Evolutionary conservation across 768 basidiomycete genomes (phyloP).

Genomic region (Tricholoma furcatifolium): DNA sequence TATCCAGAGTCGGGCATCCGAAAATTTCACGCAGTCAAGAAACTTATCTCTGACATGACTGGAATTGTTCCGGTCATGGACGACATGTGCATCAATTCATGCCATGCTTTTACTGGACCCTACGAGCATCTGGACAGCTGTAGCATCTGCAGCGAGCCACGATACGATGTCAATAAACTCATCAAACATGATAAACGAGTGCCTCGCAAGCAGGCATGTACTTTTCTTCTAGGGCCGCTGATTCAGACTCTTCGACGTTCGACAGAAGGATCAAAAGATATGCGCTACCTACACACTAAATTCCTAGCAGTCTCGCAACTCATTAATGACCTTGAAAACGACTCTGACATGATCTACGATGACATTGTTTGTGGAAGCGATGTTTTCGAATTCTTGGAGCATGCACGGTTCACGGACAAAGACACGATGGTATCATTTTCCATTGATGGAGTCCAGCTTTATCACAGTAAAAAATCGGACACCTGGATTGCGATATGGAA

Average conservation of each 20-base stretch:
- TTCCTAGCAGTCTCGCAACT: conserved; percentile 8
- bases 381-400: conserved; percentile 20
- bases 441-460: no score
- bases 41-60: conserved; percentile 11
- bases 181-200: conserved; percentile 3
- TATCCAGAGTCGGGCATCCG: conserved; percentile 7
- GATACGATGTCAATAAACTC: not conserved
- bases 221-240: not conserved
- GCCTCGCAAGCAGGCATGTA: not conserved
- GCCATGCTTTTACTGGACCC: conserved; percentile 22
- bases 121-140: conserved; percentile 18
- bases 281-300: conserved; percentile 4
- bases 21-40: conserved; percentile 7
- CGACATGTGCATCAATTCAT: conserved; percentile 27
- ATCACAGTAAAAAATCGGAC: conserved; percentile 37
- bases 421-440: conserved; percentile 32
- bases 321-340: conserved; percentile 7
- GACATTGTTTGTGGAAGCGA: conserved; percentile 28
- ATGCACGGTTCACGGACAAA: conserved; percentile 19
- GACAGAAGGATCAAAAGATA: conserved; percentile 8
- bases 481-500: conserved; percentile 38
- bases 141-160: not conserved
- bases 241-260: not conserved
- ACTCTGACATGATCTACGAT: conserved; percentile 1
- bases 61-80: conserved; percentile 13